A percentile compares a stretch with the other conserved stretches of the same genome.
Evolutionary conservation across 805 yeast species (phyloP).

Genomic region (Pichia nanzhaoensis): DNA sequence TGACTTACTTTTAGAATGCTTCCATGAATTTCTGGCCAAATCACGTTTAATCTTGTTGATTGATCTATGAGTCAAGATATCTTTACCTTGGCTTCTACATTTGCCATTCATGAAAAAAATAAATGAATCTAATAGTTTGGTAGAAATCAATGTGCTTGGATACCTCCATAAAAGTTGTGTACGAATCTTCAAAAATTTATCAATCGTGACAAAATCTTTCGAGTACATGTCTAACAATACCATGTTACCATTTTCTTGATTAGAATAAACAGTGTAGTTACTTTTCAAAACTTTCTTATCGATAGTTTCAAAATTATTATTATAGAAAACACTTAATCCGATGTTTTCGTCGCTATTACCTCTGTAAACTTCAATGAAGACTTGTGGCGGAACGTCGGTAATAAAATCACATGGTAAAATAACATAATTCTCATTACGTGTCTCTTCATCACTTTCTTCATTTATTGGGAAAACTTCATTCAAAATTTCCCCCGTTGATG

Average conservation of each 20-base stretch:
- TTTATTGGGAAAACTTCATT: conserved; percentile 22
- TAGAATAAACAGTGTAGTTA: conserved; percentile 61
- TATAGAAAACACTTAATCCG: conserved; percentile 72
- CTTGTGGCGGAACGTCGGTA: conserved; percentile 88
- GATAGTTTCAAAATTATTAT: conserved; percentile 64
- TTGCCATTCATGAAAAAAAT: conserved; percentile 58
- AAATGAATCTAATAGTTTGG: conserved; percentile 65
- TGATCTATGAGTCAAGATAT: conserved; percentile 35
- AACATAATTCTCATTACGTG: conserved; percentile 48
- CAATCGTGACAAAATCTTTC: conserved; percentile 58
- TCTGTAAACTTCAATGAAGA: conserved; percentile 76
- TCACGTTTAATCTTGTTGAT: conserved; percentile 72
- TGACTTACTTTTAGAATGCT: conserved; percentile 52
- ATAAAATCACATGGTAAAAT: conserved; percentile 90
- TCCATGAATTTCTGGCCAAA: conserved; percentile 89
- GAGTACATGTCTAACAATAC: conserved; percentile 65
- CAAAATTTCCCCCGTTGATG: conserved; percentile 58
- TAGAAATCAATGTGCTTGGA: conserved; percentile 72
- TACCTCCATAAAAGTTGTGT: conserved; percentile 87
- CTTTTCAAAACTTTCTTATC: conserved; percentile 69
- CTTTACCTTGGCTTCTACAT: conserved; percentile 27
- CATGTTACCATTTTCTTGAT: conserved; percentile 36
- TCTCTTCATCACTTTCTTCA: not conserved
- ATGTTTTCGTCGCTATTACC: conserved; percentile 59
- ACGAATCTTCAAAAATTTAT: conserved; percentile 68